phyloP scores from a whole-genome alignment of 2,329 filamentous ascomycete species.

The Ambrosiella xylebori region DNA sequence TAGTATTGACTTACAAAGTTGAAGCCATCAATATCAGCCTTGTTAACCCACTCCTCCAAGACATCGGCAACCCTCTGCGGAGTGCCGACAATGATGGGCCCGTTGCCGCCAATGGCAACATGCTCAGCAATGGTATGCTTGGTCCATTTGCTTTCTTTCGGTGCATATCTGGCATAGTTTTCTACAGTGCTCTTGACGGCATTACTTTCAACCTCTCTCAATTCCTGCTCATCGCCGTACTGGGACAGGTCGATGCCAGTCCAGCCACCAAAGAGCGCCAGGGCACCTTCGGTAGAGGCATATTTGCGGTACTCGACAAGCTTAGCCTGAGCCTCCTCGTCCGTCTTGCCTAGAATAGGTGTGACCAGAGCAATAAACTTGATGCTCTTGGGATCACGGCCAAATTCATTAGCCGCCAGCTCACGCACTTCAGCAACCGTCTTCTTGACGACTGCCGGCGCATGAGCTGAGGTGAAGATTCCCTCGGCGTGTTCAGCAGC shows the following conservation, averaged over 20 bases:
- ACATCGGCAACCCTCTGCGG: conserved; percentile 47
- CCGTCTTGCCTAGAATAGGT: conserved; percentile 45
- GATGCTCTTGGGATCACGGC: conserved; percentile 41
- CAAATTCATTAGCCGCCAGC: conserved; percentile 30
- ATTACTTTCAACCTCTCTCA: conserved; percentile 44
- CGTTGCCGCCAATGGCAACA: conserved; percentile 46
- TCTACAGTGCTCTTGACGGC: conserved; percentile 40
- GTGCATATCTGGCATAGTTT: conserved; percentile 37
- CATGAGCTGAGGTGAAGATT: conserved; percentile 52
- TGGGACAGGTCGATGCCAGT: conserved; percentile 40
- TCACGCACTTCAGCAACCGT: conserved; percentile 44
- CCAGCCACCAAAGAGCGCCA: conserved; percentile 59
- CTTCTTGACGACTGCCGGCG: conserved; percentile 41
- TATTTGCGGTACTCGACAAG: conserved; percentile 43
- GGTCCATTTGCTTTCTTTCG: conserved; percentile 50
- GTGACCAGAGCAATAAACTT: conserved; percentile 53
- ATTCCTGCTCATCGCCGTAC: conserved; percentile 48
- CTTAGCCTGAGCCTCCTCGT: conserved; percentile 49
- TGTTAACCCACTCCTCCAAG: conserved; percentile 48
- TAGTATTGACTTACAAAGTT: conserved; percentile 37
- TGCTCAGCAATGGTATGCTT: conserved; percentile 53
- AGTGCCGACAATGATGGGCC: conserved; percentile 47
- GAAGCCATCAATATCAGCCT: conserved; percentile 58
- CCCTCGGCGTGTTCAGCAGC: conserved; percentile 54
- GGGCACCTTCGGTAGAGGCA: conserved; percentile 43